Base-by-base conservation (phyloP, 129 eudicot genomes). In the Gnaphalium uliginosum region DNA sequence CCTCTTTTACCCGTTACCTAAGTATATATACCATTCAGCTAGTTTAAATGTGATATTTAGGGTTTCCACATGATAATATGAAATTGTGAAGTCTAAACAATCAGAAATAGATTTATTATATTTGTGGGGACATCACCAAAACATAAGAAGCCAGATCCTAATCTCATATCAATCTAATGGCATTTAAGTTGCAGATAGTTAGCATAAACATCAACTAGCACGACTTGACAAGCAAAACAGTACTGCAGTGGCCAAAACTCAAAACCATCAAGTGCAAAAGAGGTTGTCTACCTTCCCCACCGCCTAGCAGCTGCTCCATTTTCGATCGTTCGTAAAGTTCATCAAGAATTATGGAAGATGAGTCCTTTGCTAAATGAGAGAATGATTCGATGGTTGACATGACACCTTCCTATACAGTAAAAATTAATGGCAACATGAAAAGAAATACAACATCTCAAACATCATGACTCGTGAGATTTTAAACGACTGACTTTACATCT, bases 361-460 rank as follows among this genome's bases (percentile, higher is more conserved):
- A 83, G 76, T 70, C 87, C 71, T 70, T 73, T 19, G 86, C 81
- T 57, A 85, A 75, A 77, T 87, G 87, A 79, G 96, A 83, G 81
- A 81, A 85, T 41, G 98, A 88, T 50, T 85, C 82, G 32, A 84
- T 82, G 17, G 93, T 88, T 76, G 79, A 76, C n/a, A 22, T 65
- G 51, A 88, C 57, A n/a, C 96, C 93, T 53, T 90, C 91, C 98
- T 93, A 90, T 71, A 79, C 24, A 46, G 78, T 64, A 71, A 76
- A 24, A 48, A 81, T 50, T 24, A 78, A 74, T 63, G 72, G 50
- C 59, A 68, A 78, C 17, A 39, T 24, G 23, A 46, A 73, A 25
- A 51, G 11, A 72, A 30, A 43, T 43, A 43, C 51, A 70, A 17
- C 39, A 78, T 46, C 24, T 22, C 35, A 19, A 58, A 30, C 7